Percentiles rank a stretch among this genome's conserved stretches.
Conservation (phyloP, 805 yeast species). For the Candida khao-thaluensis region DNA sequence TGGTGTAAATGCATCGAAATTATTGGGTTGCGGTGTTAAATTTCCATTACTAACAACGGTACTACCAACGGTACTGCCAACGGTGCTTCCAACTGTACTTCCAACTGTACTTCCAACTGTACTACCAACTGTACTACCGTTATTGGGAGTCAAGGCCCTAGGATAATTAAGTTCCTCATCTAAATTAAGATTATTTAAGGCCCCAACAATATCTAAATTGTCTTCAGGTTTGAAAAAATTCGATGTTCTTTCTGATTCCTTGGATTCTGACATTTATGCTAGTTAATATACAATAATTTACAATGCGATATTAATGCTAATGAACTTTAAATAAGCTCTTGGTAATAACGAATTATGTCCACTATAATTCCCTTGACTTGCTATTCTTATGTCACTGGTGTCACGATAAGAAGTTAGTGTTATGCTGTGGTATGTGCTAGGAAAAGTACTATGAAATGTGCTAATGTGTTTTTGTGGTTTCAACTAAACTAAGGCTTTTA, state of each 20-base stretch:
- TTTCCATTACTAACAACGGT: not conserved
- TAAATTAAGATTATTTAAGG: conserved; percentile 45
- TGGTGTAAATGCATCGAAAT: conserved; percentile 26
- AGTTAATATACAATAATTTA: conserved; percentile 8
- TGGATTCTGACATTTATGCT: conserved; percentile 8
- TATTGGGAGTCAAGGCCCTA: not conserved
- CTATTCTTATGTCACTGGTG: too few relatives aligned
- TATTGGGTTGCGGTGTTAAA: conserved; percentile 20
- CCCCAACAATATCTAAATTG: conserved; percentile 47
- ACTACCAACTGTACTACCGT: not conserved
- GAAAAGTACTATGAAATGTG: too few relatives aligned
- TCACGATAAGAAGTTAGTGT: too few relatives aligned
- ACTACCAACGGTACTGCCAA: not conserved
- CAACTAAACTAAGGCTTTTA: not conserved
- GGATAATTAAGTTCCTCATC: conserved; percentile 24
- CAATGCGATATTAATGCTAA: conserved; percentile 10
- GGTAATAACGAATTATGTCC: too few relatives aligned
- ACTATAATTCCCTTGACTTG: too few relatives aligned
- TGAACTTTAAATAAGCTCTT: conserved; percentile 4
- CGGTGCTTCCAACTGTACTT: not conserved
- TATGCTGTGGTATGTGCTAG: too few relatives aligned
- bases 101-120: not conserved
- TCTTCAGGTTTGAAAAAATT: conserved; percentile 19
- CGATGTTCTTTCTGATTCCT: conserved; percentile 9
- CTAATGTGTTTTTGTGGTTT: not conserved